These are phyloP conservation scores for Neopestalotiopsis clavispora DNA, from an alignment of 2,329 filamentous ascomycete species.

Conservation along the genomic window DNA sequence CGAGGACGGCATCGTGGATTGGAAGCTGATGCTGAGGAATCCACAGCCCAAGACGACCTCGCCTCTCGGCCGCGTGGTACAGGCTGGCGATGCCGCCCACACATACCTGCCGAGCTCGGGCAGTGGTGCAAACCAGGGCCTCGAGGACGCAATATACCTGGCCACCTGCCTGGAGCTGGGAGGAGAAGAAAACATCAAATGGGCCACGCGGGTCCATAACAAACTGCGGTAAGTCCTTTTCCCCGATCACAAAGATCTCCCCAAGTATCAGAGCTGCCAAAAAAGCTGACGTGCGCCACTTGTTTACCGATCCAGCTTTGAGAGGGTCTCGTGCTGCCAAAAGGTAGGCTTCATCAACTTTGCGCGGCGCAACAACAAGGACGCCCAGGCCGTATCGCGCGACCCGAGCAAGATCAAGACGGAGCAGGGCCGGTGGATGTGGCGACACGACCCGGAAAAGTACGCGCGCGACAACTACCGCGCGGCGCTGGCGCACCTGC, in stretches of 20 bases:
- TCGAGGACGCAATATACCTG: constrained; percentile 7
- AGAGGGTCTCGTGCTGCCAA: constrained; percentile 12
- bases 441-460: constrained; percentile 10
- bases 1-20: constrained; percentile 12
- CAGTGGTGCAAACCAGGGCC: constrained; percentile 9
- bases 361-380: not conserved
- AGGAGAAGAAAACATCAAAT: not conserved
- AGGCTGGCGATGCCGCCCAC: constrained; percentile 13
- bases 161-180: constrained; percentile 4
- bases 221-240: constrained; percentile 5
- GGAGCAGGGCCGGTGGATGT: constrained; percentile 11
- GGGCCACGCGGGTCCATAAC: constrained; percentile 7
- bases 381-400: not conserved
- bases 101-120: constrained; percentile 9
- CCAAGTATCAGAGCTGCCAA: not conserved
- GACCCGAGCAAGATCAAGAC: constrained; percentile 5
- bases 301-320: not conserved
- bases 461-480: not conserved
- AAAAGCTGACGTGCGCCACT: not conserved
- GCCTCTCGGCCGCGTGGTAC: constrained; percentile 5
- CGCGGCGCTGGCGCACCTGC: not conserved
- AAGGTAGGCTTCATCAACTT: constrained; percentile 11
- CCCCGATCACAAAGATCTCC: not conserved
- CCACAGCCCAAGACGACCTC: not conserved
- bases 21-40: constrained; percentile 7